Conservation (phyloP, 2,329 filamentous ascomycete genomes). For the Fusarium falciforme region DNA sequence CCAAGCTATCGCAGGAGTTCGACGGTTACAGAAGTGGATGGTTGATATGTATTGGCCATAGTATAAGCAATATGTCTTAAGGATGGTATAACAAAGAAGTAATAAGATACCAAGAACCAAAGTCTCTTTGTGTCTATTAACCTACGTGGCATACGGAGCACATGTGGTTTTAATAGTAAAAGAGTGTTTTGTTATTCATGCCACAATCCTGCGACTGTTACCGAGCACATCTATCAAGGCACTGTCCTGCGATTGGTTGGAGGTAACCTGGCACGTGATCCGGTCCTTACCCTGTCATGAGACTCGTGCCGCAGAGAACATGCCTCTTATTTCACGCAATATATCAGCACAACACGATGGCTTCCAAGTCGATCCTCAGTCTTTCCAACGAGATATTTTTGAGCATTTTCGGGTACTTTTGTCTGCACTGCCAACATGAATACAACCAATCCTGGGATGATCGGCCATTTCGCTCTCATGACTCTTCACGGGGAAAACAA, state of each 20-base stretch:
- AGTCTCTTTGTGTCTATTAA: too few species aligned
- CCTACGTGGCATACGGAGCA: not conserved
- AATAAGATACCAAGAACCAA: too few species aligned
- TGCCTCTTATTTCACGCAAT: not conserved
- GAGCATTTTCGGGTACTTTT: not conserved
- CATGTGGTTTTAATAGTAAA: too few species aligned
- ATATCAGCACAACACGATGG: not conserved
- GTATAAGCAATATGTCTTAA: too few species aligned
- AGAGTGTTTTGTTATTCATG: too few species aligned
- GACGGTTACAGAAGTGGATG: too few species aligned
- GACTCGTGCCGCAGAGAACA: not conserved
- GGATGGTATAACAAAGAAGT: too few species aligned
- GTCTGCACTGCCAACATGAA: constrained; percentile 1
- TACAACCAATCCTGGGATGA: not conserved
- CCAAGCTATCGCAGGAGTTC: too few species aligned
- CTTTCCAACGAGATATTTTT: constrained; percentile 4
- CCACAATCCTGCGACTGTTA: too few species aligned
- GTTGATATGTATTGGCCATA: too few species aligned
- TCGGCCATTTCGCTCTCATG: not conserved
- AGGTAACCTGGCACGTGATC: not conserved
- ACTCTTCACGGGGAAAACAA: not conserved
- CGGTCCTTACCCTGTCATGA: not conserved
- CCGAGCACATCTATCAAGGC: too few species aligned
- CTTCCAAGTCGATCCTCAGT: not conserved
- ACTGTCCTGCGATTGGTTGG: too few species aligned